Conservation (phyloP, 1,139 yeast species). For the Hanseniaspora sp. region DNA sequence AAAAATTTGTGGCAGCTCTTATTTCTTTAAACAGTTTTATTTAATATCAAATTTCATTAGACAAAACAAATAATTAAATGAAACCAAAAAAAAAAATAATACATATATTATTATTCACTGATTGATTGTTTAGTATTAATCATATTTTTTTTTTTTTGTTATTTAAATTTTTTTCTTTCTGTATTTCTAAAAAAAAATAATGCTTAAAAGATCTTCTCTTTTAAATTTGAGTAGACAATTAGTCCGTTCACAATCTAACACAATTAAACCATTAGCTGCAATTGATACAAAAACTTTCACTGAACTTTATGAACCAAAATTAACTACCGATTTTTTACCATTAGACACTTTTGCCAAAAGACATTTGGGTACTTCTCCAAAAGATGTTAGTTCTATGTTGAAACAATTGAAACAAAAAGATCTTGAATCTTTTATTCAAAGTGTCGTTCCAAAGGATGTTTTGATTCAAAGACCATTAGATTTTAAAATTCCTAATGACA, state of each 20-base stretch:
- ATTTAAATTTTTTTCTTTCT: background rate
- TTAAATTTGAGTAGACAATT: background rate
- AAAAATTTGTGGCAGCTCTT: no score
- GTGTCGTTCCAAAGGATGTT: constrained; percentile 70
- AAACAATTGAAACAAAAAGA: constrained; percentile 52
- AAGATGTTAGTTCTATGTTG: constrained; percentile 56
- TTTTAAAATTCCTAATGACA: constrained; percentile 27
- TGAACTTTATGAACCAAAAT: constrained; percentile 11
- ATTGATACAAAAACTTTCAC: constrained; percentile 11
- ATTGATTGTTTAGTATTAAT: no score
- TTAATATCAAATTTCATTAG: no score
- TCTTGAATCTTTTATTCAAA: constrained; percentile 55
- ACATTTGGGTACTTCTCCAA: constrained; percentile 75
- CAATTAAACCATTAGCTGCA: constrained; percentile 12
- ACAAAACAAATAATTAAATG: no score
- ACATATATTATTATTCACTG: no score
- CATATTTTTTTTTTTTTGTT: no score
- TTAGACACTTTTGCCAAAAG: constrained; percentile 82
- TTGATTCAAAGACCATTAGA: constrained; percentile 55
- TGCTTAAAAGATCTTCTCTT: constrained; percentile 13
- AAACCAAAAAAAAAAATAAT: no score
- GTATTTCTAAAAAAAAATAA: background rate
- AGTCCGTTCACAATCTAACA: constrained; percentile 13
- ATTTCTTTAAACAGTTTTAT: no score
- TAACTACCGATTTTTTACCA: constrained; percentile 24